phyloP scores from a whole-genome alignment of 2,329 filamentous ascomycete genomes.

The Colletotrichum sidae region DNA sequence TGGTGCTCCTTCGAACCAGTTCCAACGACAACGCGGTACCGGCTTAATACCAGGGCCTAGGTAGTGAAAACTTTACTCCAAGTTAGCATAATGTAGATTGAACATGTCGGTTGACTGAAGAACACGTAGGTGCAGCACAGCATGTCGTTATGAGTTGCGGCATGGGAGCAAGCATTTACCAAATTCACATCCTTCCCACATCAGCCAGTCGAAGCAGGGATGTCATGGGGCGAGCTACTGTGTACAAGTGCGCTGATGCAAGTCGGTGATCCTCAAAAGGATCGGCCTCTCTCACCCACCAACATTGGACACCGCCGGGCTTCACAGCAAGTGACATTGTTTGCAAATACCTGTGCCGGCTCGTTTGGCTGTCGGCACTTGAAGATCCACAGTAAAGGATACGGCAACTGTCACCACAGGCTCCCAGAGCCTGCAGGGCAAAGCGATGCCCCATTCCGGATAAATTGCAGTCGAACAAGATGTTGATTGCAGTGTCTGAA shows the following conservation, averaged over 20 bases:
- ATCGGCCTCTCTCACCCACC: neutral
- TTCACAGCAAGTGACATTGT: no score
- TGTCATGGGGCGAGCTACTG: constrained; percentile 24
- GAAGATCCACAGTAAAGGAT: constrained; percentile 4
- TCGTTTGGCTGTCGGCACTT: constrained; percentile 19
- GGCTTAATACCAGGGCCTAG: constrained; percentile 10
- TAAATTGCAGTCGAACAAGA: constrained; percentile 5
- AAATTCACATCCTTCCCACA: constrained; percentile 8
- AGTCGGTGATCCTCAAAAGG: constrained; percentile 26
- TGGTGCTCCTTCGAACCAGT: constrained; percentile 6
- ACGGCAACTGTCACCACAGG: neutral
- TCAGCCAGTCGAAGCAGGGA: constrained; percentile 22
- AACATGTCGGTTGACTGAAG: no score
- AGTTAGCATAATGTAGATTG: no score
- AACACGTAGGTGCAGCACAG: no score
- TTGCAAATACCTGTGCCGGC: neutral
- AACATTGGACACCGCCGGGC: no score
- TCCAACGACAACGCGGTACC: constrained; percentile 2
- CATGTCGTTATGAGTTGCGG: neutral
- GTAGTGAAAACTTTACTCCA: neutral
- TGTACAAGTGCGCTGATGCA: constrained; percentile 12
- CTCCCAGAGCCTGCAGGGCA: no score
- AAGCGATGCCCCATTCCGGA: no score
- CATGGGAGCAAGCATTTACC: constrained; percentile 6
- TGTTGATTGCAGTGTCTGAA: neutral